Base-by-base conservation (phyloP, 2,329 filamentous ascomycete genomes). In the Ilyonectria mors-panacis region DNA sequence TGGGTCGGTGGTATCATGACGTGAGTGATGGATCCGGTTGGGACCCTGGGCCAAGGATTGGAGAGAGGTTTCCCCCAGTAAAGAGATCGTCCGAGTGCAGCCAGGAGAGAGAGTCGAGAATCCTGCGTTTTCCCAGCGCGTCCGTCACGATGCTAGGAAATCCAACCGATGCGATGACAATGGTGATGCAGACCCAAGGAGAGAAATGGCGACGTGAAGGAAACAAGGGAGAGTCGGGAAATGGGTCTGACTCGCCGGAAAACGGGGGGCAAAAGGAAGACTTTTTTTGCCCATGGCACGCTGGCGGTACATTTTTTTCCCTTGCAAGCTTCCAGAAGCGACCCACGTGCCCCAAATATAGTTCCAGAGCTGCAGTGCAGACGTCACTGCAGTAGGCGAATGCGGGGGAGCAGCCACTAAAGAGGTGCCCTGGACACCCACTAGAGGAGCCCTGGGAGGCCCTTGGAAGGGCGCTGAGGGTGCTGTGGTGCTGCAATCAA, bases 1-100 rank as follows among this genome's bases (percentile, higher is more conserved):
- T 77, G 82, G 21, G 87, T 87, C 4, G 87, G 86, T 56, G 87
- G 87, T 57, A 84, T 86, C 86, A 89, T 89, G 74, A 70, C 63
- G 63, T 71, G 70, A 71, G 33, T 21, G 59, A 55, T 57, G 64
- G 60, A 63, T 56, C 59, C 53, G 23, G 33, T 45, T 23, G 19
- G 59, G 65, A 68, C 58, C 68, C 71, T 68, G 63, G 63, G 59
- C 58, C 45, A 72, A 50, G 61, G 65, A 57, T 66, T 66, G 62
- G 58, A 70, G 66, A 70, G 48, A 50, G 54, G 60, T 59, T 61
- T 33, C 58, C 51, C 33, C 45, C 45, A 23, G 35, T 53, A 44
- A 30, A 68, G 59, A 63, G 51, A 65, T 66, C 42, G 63, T 28
- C 30, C 59, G 61, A 47, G 37, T 37, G 61, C 45, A 56, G 21